Conservation (phyloP, 1,284 basidiomycete species). For the Polyporus tsugae region DNA sequence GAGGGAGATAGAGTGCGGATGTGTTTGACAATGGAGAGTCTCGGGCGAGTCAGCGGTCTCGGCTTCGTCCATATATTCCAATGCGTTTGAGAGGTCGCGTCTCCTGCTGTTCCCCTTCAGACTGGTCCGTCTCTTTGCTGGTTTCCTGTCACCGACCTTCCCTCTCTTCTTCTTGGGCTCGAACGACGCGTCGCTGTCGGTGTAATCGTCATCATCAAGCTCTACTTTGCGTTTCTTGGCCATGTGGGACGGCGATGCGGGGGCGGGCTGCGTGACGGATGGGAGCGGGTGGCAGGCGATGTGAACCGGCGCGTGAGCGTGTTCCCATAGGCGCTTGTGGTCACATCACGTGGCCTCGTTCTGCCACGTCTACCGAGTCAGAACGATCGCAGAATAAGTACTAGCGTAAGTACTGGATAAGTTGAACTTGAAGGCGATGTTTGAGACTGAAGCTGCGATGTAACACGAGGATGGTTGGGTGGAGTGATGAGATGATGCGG, state of each 20-base stretch:
- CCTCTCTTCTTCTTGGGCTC: slow-evolving; percentile 28
- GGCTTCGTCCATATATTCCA: slow-evolving; percentile 10
- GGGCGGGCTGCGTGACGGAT: background rate
- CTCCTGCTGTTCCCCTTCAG: slow-evolving; percentile 23
- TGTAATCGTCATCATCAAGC: slow-evolving; percentile 25
- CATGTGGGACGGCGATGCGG: slow-evolving; percentile 20
- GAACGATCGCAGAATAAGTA: slow-evolving; percentile 3
- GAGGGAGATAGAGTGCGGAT: slow-evolving; percentile 43
- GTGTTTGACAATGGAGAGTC: slow-evolving; percentile 11
- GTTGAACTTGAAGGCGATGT: slow-evolving; percentile 15
- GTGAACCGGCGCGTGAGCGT: slow-evolving; percentile 23
- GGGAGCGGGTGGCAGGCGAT: background rate
- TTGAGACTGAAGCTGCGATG: slow-evolving; percentile 20
- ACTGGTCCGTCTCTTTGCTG: slow-evolving; percentile 15
- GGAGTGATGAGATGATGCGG: slow-evolving; percentile 32
- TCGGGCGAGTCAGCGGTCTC: slow-evolving; percentile 12
- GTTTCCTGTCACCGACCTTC: slow-evolving; percentile 15
- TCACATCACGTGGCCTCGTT: slow-evolving; percentile 18
- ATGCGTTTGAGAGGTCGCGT: slow-evolving; percentile 17
- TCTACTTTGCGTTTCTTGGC: slow-evolving; percentile 33
- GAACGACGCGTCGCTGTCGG: slow-evolving; percentile 29
- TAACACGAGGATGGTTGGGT: slow-evolving; percentile 20
- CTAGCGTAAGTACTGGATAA: background rate
- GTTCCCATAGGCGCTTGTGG: slow-evolving; percentile 20
- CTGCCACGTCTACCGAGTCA: background rate